Percentiles rank a stretch among this genome's conserved stretches.
phyloP scores from a whole-genome alignment of 345 rosid species.

The Stellera chamaejasme region DNA sequence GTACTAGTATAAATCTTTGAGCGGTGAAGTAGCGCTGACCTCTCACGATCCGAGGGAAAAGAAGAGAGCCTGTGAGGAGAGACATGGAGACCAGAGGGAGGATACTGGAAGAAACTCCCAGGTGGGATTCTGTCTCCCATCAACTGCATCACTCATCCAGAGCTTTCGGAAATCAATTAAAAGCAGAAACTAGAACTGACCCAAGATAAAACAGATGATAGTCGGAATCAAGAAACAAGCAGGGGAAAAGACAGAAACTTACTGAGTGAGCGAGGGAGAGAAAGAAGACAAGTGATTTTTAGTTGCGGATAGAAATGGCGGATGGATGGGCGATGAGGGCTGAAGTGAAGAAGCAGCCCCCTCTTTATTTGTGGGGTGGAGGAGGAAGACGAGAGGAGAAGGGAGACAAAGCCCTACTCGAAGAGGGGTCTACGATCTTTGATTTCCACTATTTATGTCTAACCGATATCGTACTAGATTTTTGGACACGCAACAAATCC shows the following conservation, averaged over 20 bases:
- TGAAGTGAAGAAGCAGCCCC: slow-evolving; percentile 19
- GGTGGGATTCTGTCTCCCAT: slow-evolving; percentile 90
- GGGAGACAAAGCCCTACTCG: slow-evolving; percentile 32
- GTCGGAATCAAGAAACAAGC: neutral
- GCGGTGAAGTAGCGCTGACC: slow-evolving; percentile 24
- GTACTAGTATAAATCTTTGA: too few relatives aligned
- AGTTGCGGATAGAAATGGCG: neutral
- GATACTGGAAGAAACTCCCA: slow-evolving; percentile 81
- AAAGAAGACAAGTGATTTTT: neutral
- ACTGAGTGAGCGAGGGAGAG: slow-evolving; percentile 1
- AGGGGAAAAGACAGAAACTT: neutral
- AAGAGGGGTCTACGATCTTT: slow-evolving; percentile 14
- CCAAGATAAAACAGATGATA: neutral
- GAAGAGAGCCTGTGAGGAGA: slow-evolving; percentile 77
- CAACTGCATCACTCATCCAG: slow-evolving; percentile 13
- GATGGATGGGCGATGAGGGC: slow-evolving; percentile 15
- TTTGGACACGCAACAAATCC: neutral
- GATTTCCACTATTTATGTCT: slow-evolving; percentile 19
- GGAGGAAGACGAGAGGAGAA: too few relatives aligned
- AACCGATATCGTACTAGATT: neutral
- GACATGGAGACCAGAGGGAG: slow-evolving; percentile 71
- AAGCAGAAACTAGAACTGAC: slow-evolving; percentile 15
- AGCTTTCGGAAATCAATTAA: slow-evolving; percentile 13
- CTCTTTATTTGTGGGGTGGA: slow-evolving; percentile 3
- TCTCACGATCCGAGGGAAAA: slow-evolving; percentile 66